Base-by-base conservation (phyloP, 371 early-diverging fungal species). In the Apophysomyces ossiformis region DNA sequence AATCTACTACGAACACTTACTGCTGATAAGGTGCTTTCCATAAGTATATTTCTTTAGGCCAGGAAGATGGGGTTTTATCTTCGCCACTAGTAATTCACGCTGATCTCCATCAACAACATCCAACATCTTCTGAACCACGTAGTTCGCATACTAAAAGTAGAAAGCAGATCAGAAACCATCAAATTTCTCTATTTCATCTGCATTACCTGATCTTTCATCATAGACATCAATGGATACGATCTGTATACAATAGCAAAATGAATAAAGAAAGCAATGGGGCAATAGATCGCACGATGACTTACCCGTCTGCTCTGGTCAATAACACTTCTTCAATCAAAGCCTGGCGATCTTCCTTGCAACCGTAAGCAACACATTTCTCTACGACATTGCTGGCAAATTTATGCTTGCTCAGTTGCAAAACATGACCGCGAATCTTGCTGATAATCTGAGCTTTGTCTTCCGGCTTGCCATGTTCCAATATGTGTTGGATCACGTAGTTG, bases 381-480 rank as follows among this genome's bases (percentile, higher is more conserved):
- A 98, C 94, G 7, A 99, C 99, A 72, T 99, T 99, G 64, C 94
- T 93, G 4, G 99, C 99, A 92, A 99, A 99, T 83, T 99, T 99
- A 86, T 99, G 99, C 70, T 94, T 95, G 81, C 91, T 91, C 78
- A 97, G 85, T 67, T 87, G 87, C 60, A 96, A 77, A 2, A 95
- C 93, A 66, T 96, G 92, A 0, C 96, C 96, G 36, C 88, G 86
- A n/a, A 99, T 92, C 70, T 95, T 94, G 61, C 85, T 82, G 46
- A 98, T 91, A 12, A 99, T 93, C 47, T 90, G 70, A 8, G 85
- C 82, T 76, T 93, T 93, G 74, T 98, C 96, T 5, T 81, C 81
- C 3, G 90, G 87, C 69, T 93, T 92, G 58, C 99, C 98, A 54
- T 92, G 91, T 69, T 99, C 98, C 47, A 99, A 86, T 18, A 99